Evolutionary conservation across 1,139 yeast genomes (phyloP), one percentile per base, ranked within the genome.

Genomic region (Sugiyamaella paludigena): DNA sequence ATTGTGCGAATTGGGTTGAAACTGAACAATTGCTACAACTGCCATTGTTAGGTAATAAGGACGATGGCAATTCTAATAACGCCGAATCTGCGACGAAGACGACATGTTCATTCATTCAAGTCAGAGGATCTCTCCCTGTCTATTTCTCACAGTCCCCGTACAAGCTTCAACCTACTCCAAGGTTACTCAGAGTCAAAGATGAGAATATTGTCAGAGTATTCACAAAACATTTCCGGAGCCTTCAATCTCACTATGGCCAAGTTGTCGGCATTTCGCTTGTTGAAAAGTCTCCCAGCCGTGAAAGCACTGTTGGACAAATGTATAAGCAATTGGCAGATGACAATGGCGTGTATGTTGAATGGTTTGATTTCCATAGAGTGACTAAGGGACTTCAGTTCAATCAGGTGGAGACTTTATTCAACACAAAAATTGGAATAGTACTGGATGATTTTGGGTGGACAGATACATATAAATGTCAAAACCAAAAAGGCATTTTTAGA

Each of bases 131-230:
- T 0, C 67, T 73, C 16, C 87, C 87, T 0, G 59, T 76, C 1
- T 82, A 79, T 60, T 78, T 82, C 59, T 57, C 65, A 4, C 79
- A 78, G 56, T 75, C 79, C 50, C 74, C 79, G 1, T 67, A 75
- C 36, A 76, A 75, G 50, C 68, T 82, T 52, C 72, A 70, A 45
- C 77, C 77, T 0, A 57, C 65, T 2, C 77, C 78, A 0, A 62
- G 55, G 29, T 51, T 71, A 6, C 62, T 66, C 9, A 60, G 71
- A 47, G 47, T 60, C 1, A 42, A 56, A 4, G 61, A 62, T 8
- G 68, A 68, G 30, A 65, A 65, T 24, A 34, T 13, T 11, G 43
- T 49, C 9, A 55, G 51, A 2, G 64, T 63, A 1, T 66, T 72
- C 44, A 40, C 49, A 5, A 48, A 49, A 19, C 76, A 73, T 54